Evolutionary conservation across 1,284 basidiomycete species (phyloP).

Genomic region (Kwoniella shivajii): DNA sequence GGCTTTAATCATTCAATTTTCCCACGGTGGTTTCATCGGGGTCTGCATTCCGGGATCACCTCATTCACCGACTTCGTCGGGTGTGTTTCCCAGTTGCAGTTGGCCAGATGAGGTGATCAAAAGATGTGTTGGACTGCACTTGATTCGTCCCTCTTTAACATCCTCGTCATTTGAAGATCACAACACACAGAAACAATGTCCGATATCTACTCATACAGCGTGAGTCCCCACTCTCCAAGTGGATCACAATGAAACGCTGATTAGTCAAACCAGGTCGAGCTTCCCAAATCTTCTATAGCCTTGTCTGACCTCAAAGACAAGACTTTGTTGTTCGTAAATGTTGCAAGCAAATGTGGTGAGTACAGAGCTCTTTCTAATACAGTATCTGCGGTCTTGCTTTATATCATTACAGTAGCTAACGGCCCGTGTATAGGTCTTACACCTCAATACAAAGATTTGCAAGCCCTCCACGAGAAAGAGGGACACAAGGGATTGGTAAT

Average conservation of each 20-base stretch:
- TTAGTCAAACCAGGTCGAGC: constrained; percentile 40
- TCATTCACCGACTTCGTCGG: too few species aligned
- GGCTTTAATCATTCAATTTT: too few species aligned
- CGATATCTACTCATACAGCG: constrained; percentile 48
- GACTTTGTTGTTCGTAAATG: constrained; percentile 53
- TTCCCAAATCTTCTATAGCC: constrained; percentile 40
- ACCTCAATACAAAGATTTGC: constrained; percentile 84
- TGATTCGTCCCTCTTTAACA: too few species aligned
- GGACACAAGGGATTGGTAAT: constrained; percentile 73
- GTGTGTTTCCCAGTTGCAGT: too few species aligned
- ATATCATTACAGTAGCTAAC: neutral
- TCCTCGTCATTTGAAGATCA: too few species aligned
- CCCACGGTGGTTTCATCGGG: too few species aligned
- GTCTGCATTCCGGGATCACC: too few species aligned
- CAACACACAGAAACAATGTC: constrained; percentile 33
- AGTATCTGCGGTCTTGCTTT: neutral
- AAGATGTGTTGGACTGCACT: too few species aligned
- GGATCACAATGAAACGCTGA: neutral
- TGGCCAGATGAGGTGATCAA: too few species aligned
- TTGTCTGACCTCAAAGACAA: constrained; percentile 49
- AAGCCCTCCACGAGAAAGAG: constrained; percentile 80
- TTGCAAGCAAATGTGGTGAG: constrained; percentile 51
- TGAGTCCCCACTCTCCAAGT: constrained; percentile 15
- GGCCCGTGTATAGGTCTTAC: constrained; percentile 68
- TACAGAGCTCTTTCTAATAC: neutral